Conservation (phyloP, 2,329 filamentous ascomycete genomes). For the Nemania sp. region DNA sequence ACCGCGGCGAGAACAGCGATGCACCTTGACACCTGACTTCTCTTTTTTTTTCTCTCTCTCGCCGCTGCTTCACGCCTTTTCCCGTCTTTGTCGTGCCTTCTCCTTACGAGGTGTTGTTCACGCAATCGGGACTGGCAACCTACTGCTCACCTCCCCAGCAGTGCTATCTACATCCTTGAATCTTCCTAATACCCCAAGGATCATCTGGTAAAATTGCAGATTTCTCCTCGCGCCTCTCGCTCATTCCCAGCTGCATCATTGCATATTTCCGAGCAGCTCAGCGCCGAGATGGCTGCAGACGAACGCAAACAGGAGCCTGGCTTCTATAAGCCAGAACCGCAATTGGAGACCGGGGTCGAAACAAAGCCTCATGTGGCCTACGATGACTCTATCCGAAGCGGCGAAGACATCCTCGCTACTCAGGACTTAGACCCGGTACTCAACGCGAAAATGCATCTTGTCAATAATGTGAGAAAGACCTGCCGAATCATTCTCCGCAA, state of each 20-base stretch:
- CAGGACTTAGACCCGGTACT: slow-evolving; percentile 64
- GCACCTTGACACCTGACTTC: neutral
- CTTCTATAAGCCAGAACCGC: slow-evolving; percentile 3
- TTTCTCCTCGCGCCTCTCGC: neutral
- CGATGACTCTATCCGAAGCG: slow-evolving; percentile 21
- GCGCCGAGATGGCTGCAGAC: slow-evolving; percentile 4
- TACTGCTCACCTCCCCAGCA: no score
- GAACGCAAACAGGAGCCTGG: neutral
- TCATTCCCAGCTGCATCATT: neutral
- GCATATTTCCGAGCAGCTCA: neutral
- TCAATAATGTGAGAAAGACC: slow-evolving; percentile 61
- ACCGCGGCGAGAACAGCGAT: neutral
- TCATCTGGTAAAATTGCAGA: neutral
- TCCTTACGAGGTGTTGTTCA: neutral
- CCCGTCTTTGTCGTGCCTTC: neutral
- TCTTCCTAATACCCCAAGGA: neutral
- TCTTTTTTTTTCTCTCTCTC: neutral
- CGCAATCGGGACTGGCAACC: no score
- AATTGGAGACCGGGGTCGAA: neutral
- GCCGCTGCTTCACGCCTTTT: neutral
- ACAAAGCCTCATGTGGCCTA: neutral
- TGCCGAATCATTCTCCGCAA: neutral
- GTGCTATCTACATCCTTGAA: neutral
- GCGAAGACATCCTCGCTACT: slow-evolving; percentile 56
- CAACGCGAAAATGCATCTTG: slow-evolving; percentile 68